Conservation (phyloP, 2,329 filamentous ascomycete genomes). For the Mycosphaerella arachidis region DNA sequence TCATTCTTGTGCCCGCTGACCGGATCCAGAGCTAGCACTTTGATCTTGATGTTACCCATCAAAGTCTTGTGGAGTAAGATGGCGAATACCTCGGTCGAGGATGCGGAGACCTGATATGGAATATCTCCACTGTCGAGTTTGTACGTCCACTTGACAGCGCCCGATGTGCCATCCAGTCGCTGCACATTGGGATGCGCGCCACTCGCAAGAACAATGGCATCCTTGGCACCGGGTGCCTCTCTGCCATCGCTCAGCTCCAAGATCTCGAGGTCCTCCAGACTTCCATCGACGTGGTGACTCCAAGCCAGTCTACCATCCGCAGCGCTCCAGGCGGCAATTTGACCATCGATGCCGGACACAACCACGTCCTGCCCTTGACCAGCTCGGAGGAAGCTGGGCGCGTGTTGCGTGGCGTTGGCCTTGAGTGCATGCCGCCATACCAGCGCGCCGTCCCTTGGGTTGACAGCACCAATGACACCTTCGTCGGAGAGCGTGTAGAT, state of each 20-base stretch:
- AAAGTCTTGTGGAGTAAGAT: conserved; percentile 66
- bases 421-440: conserved; percentile 79
- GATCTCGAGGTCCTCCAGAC: conserved; percentile 68
- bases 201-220: conserved; percentile 64
- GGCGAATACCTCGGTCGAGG: conserved; percentile 65
- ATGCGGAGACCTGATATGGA: conserved; percentile 72
- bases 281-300: conserved; percentile 57
- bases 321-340: conserved; percentile 78
- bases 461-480: conserved; percentile 77
- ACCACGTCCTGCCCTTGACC: conserved; percentile 75
- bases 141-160: conserved; percentile 74
- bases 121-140: conserved; percentile 60
- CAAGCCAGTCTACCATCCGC: conserved; percentile 74
- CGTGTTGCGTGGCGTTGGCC: conserved; percentile 31
- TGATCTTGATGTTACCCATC: conserved; percentile 68
- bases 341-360: conserved; percentile 65
- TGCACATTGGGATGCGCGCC: conserved; percentile 59
- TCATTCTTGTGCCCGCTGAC: conserved; percentile 67
- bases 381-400: conserved; percentile 56
- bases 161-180: conserved; percentile 67
- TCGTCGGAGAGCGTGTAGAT: conserved; percentile 88
- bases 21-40: conserved; percentile 68
- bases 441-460: conserved; percentile 76
- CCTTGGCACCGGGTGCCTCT: conserved; percentile 49
- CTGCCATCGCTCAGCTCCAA: conserved; percentile 60